These are phyloP conservation scores for Wickerhamomyces canadensis DNA, from an alignment of 805 yeast species.

Conservation along the genomic window DNA sequence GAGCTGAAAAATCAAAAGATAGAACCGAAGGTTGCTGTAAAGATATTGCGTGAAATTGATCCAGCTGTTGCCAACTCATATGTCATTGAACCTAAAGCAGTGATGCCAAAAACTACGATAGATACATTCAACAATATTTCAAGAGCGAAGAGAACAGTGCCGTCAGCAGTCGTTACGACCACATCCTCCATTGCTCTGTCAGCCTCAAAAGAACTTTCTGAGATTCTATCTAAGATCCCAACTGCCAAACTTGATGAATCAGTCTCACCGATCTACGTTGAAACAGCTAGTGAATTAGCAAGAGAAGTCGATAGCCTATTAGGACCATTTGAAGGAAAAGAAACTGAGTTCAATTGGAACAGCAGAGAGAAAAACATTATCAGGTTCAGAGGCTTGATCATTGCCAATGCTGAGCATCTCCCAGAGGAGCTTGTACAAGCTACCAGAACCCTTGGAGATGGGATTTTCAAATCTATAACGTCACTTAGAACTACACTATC, in stretches of 20 bases:
- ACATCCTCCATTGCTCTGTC: background rate
- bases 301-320: conserved; percentile 24
- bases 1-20: conserved; percentile 21
- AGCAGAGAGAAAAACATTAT: conserved; percentile 58
- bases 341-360: conserved; percentile 87
- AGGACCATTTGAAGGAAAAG: conserved; percentile 59
- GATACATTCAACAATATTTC: conserved; percentile 21
- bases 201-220: conserved; percentile 10
- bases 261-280: conserved; percentile 7
- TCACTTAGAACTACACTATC: conserved; percentile 86
- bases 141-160: conserved; percentile 4
- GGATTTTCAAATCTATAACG: conserved; percentile 55
- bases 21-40: conserved; percentile 13
- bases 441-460: conserved; percentile 41
- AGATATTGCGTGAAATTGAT: conserved; percentile 18
- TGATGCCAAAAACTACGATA: conserved; percentile 15
- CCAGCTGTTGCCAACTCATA: conserved; percentile 14
- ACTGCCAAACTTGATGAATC: conserved; percentile 18
- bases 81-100: conserved; percentile 10
- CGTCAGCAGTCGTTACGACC: conserved; percentile 1
- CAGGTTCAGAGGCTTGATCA: conserved; percentile 50
- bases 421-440: conserved; percentile 31
- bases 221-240: conserved; percentile 12
- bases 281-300: conserved; percentile 16
- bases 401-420: conserved; percentile 48